These are phyloP conservation scores for Ophiocordyceps camponoti-rufipedis DNA, from an alignment of 2,329 filamentous ascomycete genomes.

Conservation along the genomic window DNA sequence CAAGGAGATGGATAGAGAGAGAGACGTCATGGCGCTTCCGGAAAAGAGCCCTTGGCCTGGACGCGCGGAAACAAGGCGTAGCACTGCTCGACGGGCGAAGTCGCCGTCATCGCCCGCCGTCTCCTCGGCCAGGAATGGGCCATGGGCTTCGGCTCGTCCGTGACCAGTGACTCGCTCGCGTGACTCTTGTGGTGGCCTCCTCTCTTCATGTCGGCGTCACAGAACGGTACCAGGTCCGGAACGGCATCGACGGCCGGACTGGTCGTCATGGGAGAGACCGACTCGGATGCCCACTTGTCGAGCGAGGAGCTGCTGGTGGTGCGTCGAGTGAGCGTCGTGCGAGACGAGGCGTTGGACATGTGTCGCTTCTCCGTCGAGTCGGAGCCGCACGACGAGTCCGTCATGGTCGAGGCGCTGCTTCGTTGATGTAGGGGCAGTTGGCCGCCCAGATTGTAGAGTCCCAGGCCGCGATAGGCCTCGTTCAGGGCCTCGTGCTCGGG, in stretches of 20 bases:
- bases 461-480: not conserved
- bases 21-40: no score
- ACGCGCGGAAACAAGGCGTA: slow-evolving; percentile 24
- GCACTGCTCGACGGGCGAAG: slow-evolving; percentile 23
- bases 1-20: not conserved
- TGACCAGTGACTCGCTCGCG: slow-evolving; percentile 18
- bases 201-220: slow-evolving; percentile 4
- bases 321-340: slow-evolving; percentile 33
- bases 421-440: slow-evolving; percentile 14
- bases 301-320: slow-evolving; percentile 32
- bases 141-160: slow-evolving; percentile 13
- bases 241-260: slow-evolving; percentile 10
- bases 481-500: slow-evolving; percentile 25
- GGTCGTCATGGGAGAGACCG: not conserved
- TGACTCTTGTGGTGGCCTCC: slow-evolving; percentile 16
- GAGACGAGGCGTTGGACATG: slow-evolving; percentile 32
- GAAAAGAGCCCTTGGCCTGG: slow-evolving; percentile 8
- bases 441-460: slow-evolving; percentile 2
- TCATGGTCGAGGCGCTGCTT: slow-evolving; percentile 34
- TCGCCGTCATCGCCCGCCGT: slow-evolving; percentile 24
- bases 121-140: slow-evolving; percentile 15
- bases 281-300: slow-evolving; percentile 13
- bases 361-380: slow-evolving; percentile 31
- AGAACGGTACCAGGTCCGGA: slow-evolving; percentile 15
- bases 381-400: slow-evolving; percentile 26